These are phyloP conservation scores for Allantophomopsis lycopodina DNA, from an alignment of 2,329 filamentous ascomycete species.

Conservation along the genomic window DNA sequence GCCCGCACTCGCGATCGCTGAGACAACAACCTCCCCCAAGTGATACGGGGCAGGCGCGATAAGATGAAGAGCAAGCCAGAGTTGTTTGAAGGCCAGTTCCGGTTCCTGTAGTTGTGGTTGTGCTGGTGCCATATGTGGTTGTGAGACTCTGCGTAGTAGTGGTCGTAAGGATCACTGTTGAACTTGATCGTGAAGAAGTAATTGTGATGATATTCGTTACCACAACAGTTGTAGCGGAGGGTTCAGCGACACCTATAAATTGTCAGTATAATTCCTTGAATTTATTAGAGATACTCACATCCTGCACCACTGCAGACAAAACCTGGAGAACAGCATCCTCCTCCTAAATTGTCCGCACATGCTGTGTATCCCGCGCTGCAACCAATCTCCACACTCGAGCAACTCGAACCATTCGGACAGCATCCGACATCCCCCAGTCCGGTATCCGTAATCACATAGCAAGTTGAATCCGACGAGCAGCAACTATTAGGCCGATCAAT, in stretches of 20 bases:
- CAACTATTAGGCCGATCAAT: slow-evolving; percentile 60
- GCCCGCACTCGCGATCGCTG: slow-evolving; percentile 13
- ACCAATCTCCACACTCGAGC: slow-evolving; percentile 45
- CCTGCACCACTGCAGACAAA: slow-evolving; percentile 57
- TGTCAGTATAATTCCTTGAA: no score
- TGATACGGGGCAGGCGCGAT: slow-evolving; percentile 11
- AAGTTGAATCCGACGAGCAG: slow-evolving; percentile 52
- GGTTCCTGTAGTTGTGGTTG: slow-evolving; percentile 6
- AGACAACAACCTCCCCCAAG: slow-evolving; percentile 19
- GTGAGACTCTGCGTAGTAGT: slow-evolving; percentile 2
- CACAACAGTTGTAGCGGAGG: neutral
- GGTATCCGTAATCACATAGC: slow-evolving; percentile 48
- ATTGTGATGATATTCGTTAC: slow-evolving; percentile 2
- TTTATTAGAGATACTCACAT: slow-evolving; percentile 33
- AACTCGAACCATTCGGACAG: slow-evolving; percentile 52
- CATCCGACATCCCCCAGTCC: slow-evolving; percentile 59
- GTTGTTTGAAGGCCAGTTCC: slow-evolving; percentile 6
- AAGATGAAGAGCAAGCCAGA: slow-evolving; percentile 7
- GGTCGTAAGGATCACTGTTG: slow-evolving; percentile 1
- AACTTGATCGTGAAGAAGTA: neutral
- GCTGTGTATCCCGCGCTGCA: slow-evolving; percentile 49
- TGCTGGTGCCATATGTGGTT: slow-evolving; percentile 1
- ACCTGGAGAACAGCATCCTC: slow-evolving; percentile 64
- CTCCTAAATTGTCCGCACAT: slow-evolving; percentile 51
- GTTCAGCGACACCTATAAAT: no score